A percentile compares a stretch with the other conserved stretches of the same genome.
Evolutionary conservation across 2,329 filamentous ascomycete genomes (phyloP).

Genomic region (Fusarium pilosicola): DNA sequence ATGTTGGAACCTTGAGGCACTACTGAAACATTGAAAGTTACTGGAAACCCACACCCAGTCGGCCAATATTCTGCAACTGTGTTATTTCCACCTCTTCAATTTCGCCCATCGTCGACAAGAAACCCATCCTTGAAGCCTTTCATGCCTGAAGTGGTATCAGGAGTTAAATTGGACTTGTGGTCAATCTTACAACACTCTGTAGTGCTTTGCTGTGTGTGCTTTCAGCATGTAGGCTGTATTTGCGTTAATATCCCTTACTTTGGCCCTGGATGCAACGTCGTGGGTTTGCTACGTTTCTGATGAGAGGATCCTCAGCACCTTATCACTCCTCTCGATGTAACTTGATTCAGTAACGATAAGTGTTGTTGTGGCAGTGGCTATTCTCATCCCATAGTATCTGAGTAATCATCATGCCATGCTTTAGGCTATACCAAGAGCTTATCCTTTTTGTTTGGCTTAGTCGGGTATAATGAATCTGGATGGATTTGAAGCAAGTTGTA

Average conservation of each 20-base stretch:
- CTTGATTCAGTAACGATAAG: background rate
- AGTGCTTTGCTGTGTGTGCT: background rate
- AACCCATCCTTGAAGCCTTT: background rate
- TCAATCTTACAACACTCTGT: background rate
- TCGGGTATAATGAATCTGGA: background rate
- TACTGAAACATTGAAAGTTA: background rate
- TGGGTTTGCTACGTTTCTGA: no score
- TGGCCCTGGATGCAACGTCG: background rate
- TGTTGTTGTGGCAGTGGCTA: background rate
- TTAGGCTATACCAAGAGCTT: background rate
- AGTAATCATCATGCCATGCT: background rate
- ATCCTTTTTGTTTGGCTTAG: background rate
- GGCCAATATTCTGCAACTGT: background rate
- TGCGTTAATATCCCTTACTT: background rate
- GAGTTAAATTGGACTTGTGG: background rate
- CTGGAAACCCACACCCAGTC: background rate
- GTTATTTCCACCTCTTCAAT: background rate
- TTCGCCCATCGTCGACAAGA: background rate
- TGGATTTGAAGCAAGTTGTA: background rate
- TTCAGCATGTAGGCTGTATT: background rate
- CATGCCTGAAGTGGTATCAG: background rate
- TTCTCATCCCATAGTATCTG: background rate
- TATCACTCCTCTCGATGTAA: background rate
- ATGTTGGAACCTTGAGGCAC: background rate
- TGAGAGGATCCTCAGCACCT: background rate